Conservation (phyloP, 2,329 filamentous ascomycete genomes). For the Acrocalymma vagum region DNA sequence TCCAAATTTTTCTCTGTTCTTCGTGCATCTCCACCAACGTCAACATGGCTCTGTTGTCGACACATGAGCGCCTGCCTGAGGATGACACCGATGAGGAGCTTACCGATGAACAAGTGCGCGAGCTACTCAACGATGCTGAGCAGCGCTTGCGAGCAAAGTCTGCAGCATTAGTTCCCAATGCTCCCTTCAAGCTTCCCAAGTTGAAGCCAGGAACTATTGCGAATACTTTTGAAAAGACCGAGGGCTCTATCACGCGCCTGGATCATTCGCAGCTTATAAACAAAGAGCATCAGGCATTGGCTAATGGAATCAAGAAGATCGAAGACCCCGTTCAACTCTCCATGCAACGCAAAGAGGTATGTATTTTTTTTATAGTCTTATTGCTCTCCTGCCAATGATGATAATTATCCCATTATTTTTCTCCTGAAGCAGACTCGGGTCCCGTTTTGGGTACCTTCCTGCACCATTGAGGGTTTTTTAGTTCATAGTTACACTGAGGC, state of each 20-base stretch:
- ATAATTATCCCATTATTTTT: conserved; percentile 75
- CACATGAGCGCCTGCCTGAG: conserved; percentile 41
- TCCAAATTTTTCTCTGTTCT: conserved; percentile 31
- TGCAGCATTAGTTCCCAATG: conserved; percentile 38
- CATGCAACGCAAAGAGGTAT: conserved; percentile 61
- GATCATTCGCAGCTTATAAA: conserved; percentile 62
- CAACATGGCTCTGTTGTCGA: conserved; percentile 46
- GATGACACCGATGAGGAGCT: conserved; percentile 57
- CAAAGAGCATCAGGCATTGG: conserved; percentile 55
- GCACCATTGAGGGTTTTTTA: conserved; percentile 72
- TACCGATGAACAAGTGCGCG: conserved; percentile 69
- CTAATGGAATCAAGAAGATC: conserved; percentile 61
- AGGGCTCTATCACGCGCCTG: conserved; percentile 61
- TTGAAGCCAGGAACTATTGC: conserved; percentile 57
- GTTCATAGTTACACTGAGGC: conserved; percentile 80
- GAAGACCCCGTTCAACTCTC: conserved; percentile 61
- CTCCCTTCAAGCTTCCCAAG: conserved; percentile 59
- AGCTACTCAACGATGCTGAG: conserved; percentile 71
- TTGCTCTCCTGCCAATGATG: conserved; percentile 67
- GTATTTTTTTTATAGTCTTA: conserved; percentile 19
- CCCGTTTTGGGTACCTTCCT: conserved; percentile 83
- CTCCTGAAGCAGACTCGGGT: conserved; percentile 75
- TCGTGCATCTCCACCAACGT: conserved; percentile 33
- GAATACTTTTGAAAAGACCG: conserved; percentile 63
- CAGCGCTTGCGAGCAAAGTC: conserved; percentile 60